Evolutionary conservation across 129 eudicot species (phyloP), one percentile per base, ranked within the genome.

Genomic region (Oenanthe sinensis): DNA sequence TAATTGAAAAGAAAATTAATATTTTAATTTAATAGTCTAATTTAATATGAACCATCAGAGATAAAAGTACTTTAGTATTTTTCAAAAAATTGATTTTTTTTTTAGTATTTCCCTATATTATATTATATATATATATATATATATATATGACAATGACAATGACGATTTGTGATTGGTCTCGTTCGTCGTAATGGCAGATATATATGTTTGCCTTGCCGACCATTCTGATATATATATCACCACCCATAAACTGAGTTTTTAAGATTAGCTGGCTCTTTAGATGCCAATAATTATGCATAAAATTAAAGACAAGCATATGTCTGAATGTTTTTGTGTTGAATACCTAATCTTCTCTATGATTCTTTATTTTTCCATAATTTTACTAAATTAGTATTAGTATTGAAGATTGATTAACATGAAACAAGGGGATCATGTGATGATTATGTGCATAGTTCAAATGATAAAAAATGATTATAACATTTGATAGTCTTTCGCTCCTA

Each of bases 301-400:
- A 74, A 65, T 80, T 55, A 79, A 73, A 74, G 91, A 88, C 91
- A 88, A 88, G 91, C 91, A 88, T 88, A 85, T 88, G 91, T 81
- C 89, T 81, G 91, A 88, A 85, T 54, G 42, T 47, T 4, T 16
- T n/a, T 47, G 5, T 88, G 91, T 83, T 70, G 91, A 78, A 43
- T 75, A 78, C 20, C 85, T 85, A 81, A 84, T 86, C 85, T 86
- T 85, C 83, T 86, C 78, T 81, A 89, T 89, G 93, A 4, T 11
- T 37, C 33, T 26, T 16, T 60, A 7, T n/a, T n/a, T n/a, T n/a
- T n/a, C n/a, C n/a, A n/a, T n/a, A n/a, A n/a, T n/a, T n/a, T n/a
- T n/a, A n/a, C n/a, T n/a, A n/a, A n/a, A n/a, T n/a, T n/a, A n/a
- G n/a, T n/a, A n/a, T n/a, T n/a, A n/a, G n/a, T n/a, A n/a, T n/a